Conservation (phyloP, 257 asterid species). For the Linaria vulgaris region DNA sequence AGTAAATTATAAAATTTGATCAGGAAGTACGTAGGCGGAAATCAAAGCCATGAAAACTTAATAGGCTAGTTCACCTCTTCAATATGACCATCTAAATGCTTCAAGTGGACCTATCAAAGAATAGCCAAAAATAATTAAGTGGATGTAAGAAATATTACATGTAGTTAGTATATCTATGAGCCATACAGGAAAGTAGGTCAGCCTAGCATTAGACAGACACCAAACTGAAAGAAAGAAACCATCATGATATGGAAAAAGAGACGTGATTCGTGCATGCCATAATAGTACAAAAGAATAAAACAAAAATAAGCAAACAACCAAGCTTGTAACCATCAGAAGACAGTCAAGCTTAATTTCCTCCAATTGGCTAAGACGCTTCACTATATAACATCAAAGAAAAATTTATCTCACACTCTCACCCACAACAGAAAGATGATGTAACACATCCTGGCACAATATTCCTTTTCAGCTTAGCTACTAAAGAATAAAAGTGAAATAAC, state of each 20-base stretch:
- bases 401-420: background rate
- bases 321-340: too few relatives aligned
- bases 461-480: too few relatives aligned
- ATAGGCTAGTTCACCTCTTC: slow-evolving; percentile 67
- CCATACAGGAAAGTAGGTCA: background rate
- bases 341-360: too few relatives aligned
- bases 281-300: too few relatives aligned
- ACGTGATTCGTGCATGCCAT: background rate
- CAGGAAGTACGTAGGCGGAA: slow-evolving; percentile 33
- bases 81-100: slow-evolving; percentile 96
- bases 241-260: background rate
- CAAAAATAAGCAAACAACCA: too few relatives aligned
- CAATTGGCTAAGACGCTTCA: too few relatives aligned
- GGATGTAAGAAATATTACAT: slow-evolving; percentile 6
- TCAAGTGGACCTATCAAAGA: slow-evolving; percentile 78
- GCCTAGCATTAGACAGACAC: background rate
- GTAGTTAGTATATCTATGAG: background rate
- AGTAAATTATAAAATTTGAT: slow-evolving; percentile 39
- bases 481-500: too few relatives aligned
- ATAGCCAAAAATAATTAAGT: slow-evolving; percentile 23
- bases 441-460: too few relatives aligned
- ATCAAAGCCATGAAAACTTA: slow-evolving; percentile 28
- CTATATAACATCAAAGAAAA: too few relatives aligned
- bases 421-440: background rate
- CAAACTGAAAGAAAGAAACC: background rate